phyloP scores from a whole-genome alignment of 257 asterid species.

The Lantana camara region DNA sequence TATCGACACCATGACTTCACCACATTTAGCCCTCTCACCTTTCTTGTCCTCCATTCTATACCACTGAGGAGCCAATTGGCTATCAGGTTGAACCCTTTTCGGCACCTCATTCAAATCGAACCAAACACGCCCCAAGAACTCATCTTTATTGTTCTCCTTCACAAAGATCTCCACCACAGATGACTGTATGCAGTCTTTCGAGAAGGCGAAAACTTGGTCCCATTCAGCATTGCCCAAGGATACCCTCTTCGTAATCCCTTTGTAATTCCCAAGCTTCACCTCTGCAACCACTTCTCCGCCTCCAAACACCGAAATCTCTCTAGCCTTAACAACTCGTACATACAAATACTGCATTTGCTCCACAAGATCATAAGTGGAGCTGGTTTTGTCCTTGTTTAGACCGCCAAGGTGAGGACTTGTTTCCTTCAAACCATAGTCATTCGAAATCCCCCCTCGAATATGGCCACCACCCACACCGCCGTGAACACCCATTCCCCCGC shows the following conservation, averaged over 20 bases:
- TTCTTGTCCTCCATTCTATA: conserved; percentile 79
- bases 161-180: conserved; percentile 73
- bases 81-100: conserved; percentile 75
- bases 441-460: conserved; percentile 41
- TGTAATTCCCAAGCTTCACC: conserved; percentile 84
- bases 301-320: conserved; percentile 52
- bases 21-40: conserved; percentile 66
- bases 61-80: conserved; percentile 90
- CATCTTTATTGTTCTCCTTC: conserved; percentile 66
- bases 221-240: conserved; percentile 52
- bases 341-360: conserved; percentile 90
- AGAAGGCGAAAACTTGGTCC: conserved; percentile 86
- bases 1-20: conserved; percentile 73
- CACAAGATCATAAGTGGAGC: conserved; percentile 78
- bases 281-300: conserved; percentile 69
- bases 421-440: conserved; percentile 69
- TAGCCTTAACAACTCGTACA: conserved; percentile 65
- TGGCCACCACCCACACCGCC: conserved; percentile 31
- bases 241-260: conserved; percentile 67
- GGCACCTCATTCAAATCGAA: conserved; percentile 85
- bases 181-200: conserved; percentile 80
- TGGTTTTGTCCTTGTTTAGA: conserved; percentile 58
- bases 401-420: conserved; percentile 87
- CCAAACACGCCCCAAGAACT: conserved; percentile 80
- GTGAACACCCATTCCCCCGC: conserved; percentile 24